Evolutionary conservation across 2,329 filamentous ascomycete species (phyloP).

Genomic region (Aspergillus arachidicola): DNA sequence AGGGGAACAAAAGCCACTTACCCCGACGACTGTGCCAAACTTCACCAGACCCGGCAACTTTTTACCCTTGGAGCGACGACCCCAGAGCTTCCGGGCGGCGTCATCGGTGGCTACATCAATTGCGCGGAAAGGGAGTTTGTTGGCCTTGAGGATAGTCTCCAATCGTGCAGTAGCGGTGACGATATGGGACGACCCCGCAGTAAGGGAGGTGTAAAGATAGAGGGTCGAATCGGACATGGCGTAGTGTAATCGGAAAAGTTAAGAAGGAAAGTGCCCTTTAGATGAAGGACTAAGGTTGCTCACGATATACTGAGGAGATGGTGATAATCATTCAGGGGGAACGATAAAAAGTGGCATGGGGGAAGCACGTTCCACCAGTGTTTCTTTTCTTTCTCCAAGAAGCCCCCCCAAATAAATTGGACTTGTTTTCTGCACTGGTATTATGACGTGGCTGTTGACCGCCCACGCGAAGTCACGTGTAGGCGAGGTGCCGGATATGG

Average conservation of each 20-base stretch:
- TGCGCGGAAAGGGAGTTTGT: constrained; percentile 90
- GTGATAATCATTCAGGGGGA: neutral
- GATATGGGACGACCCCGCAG: constrained; percentile 92
- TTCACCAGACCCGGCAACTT: constrained; percentile 90
- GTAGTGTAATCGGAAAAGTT: neutral
- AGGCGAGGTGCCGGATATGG: neutral
- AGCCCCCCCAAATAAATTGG: neutral
- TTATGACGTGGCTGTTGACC: constrained; percentile 3
- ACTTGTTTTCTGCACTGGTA: neutral
- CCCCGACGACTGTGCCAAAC: constrained; percentile 80
- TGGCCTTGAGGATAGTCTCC: constrained; percentile 93
- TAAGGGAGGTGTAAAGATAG: constrained; percentile 95
- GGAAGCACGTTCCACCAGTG: constrained; percentile 2
- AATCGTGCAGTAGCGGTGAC: constrained; percentile 93
- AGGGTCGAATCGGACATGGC: constrained; percentile 61
- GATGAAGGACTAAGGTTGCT: neutral
- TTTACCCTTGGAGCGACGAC: constrained; percentile 77
- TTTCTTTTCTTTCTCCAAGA: neutral
- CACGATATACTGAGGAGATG: neutral
- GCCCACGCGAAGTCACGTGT: neutral
- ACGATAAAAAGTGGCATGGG: neutral
- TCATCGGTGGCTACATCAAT: constrained; percentile 90
- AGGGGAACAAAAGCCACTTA: constrained; percentile 52
- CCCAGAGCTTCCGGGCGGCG: constrained; percentile 85
- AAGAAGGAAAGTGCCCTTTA: neutral